A percentile compares a stretch with the other conserved stretches of the same genome.
phyloP scores from a whole-genome alignment of 768 basidiomycete species.

The Hygrocybe punicea region DNA sequence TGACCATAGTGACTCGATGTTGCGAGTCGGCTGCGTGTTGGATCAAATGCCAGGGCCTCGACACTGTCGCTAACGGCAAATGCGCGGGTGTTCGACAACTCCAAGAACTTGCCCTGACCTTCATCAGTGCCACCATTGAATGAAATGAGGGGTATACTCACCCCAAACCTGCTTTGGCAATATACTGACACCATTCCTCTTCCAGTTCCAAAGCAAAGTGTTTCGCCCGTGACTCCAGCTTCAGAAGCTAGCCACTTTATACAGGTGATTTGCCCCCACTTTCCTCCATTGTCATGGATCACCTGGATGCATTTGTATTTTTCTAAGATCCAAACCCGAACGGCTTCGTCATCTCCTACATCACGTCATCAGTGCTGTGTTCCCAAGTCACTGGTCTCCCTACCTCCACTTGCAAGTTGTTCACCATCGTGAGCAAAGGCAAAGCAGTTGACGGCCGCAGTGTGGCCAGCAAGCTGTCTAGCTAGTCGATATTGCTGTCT shows the following conservation, averaged over 20 bases:
- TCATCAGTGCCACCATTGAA: background rate
- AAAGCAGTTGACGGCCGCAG: background rate
- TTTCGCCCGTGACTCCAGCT: background rate
- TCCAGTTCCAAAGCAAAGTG: background rate
- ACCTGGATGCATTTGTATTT: background rate
- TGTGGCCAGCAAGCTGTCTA: background rate
- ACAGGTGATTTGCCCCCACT: background rate
- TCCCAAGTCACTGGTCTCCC: background rate
- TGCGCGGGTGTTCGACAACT: background rate
- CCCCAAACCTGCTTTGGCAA: background rate
- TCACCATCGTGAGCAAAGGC: background rate
- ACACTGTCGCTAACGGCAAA: background rate
- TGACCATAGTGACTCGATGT: background rate
- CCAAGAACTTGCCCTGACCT: background rate
- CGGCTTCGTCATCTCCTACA: background rate
- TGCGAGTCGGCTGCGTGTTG: background rate
- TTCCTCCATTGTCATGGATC: background rate
- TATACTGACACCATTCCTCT: background rate
- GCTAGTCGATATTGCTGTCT: background rate
- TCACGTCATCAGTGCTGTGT: background rate
- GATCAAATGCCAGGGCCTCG: background rate
- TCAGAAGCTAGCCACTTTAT: conserved; percentile 1
- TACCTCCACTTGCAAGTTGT: conserved; percentile 4
- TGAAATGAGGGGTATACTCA: background rate
- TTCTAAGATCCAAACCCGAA: background rate